Base-by-base conservation (phyloP, 345 rosid genomes). In the Populus euphratica region DNA sequence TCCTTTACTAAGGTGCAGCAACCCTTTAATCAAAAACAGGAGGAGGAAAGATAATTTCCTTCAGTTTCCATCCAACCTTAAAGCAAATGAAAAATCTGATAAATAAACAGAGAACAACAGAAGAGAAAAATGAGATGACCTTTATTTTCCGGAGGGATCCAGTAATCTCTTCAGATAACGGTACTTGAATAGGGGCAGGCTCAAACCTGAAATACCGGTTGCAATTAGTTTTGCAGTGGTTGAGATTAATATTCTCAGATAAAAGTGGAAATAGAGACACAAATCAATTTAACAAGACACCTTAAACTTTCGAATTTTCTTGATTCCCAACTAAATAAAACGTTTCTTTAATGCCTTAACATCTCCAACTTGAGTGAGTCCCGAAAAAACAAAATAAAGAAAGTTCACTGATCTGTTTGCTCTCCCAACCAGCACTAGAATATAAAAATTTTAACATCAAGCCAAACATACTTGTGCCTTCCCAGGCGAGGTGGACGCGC, bases 131-230 rank as follows among this genome's bases (percentile, higher is more conserved):
- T 59, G 50, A 62, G 20, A n/a, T 0, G 80, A 92, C 99, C 91
- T 93, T 95, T 25, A 92, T 84, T 80, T 92, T 89, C 17, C 94
- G 94, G 54, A 93, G 91, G 76, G 99, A 96, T 39, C 98, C 98
- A 2, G 93, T 93, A 76, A 96, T 90, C 80, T 96, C 98, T 86
- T 96, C 99, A 39, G 94, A 88, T 74, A 96, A 87, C 25, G 93
- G 88, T 50, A 96, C 99, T 78, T 93, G 97, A 73, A 87, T 77
- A 43, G 98, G 97, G 74, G 99, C 93, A 66, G 98, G 90, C 84
- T 84, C 89, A 81, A 85, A 94, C 81, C 96, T 92, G 83, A 43
- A 85, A 80, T 25, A n/a, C 17, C 39, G 36, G 61, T 44, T 75
- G 8, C 21, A 62, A 21, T 81, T 47, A 61, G 21, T 62, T 39